phyloP scores from a whole-genome alignment of 2,329 filamentous ascomycete genomes.

The Neonectria sp. region DNA sequence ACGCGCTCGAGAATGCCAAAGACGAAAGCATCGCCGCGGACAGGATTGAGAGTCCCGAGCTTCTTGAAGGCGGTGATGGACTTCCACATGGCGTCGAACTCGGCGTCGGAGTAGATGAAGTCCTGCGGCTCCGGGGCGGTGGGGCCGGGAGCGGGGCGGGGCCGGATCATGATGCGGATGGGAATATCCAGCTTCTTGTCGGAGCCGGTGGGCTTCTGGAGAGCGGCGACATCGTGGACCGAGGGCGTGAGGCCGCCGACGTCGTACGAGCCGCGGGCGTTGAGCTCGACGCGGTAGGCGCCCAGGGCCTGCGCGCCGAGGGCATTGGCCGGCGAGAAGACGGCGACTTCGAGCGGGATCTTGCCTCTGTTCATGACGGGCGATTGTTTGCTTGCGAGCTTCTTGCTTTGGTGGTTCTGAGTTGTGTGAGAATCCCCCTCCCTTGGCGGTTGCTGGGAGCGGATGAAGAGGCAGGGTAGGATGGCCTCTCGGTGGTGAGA shows the following conservation, averaged over 20 bases:
- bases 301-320: slow-evolving; percentile 58
- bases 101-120: slow-evolving; percentile 64
- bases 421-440: background rate
- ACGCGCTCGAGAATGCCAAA: slow-evolving; percentile 62
- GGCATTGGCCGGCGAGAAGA: slow-evolving; percentile 64
- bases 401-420: no score
- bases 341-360: slow-evolving; percentile 66
- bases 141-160: slow-evolving; percentile 47
- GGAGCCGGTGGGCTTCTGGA: slow-evolving; percentile 34
- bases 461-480: background rate
- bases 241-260: slow-evolving; percentile 68
- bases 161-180: slow-evolving; percentile 70
- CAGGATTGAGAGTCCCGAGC: slow-evolving; percentile 54
- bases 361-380: slow-evolving; percentile 2
- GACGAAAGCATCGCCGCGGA: slow-evolving; percentile 69
- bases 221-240: slow-evolving; percentile 54
- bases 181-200: slow-evolving; percentile 52
- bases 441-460: background rate
- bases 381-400: no score
- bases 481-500: background rate
- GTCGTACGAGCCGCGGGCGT: slow-evolving; percentile 64
- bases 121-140: slow-evolving; percentile 51
- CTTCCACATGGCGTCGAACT: slow-evolving; percentile 61
- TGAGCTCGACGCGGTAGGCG: slow-evolving; percentile 68
- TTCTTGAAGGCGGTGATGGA: slow-evolving; percentile 57